Base-by-base conservation (phyloP, 352 stramenopile genomes). In the Globisporangium echinulatum region DNA sequence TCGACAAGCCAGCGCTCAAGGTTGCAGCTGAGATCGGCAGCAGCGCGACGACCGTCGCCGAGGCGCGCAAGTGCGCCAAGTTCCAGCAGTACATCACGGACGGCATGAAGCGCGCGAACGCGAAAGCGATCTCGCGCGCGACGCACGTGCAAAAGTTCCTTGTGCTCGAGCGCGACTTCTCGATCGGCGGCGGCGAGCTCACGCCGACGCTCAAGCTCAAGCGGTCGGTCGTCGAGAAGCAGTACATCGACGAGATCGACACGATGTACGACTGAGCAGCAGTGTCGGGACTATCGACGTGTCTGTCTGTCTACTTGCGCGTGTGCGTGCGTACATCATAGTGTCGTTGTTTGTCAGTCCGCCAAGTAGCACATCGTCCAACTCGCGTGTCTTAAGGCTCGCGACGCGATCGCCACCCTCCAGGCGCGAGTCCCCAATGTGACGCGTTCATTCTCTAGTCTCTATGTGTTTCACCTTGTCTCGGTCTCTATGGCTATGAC, bases 141-240 rank as follows among this genome's bases (percentile, higher is more conserved):
- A 77, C 88, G 50, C 63, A 62, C 14, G 73, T 96, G 60, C 75
- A 91, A 38, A 96, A 96, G 65, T 96, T 88, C 65, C 57, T 75
- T 38, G 71, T 96, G 38, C 61, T 96, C 19, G 65, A 72, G 10
- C 67, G 70, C 33, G 87, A 97, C 56, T 97, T 98, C 64, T 91
- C 79, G 47, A 76, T 96, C n/a, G 57, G 66, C 7, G 88, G 72
- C 3, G 92, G 92, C 39, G 91, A 98, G 62, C 75, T 98, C 7
- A 98, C 92, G 43, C 91, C 94, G 4, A 98, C 94, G 49, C 79
- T 98, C 67, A 98, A 98, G 73, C 71, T 98, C 59, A 97, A 98
- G 76, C 82, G 93, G 7, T 68, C 75, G 7, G 75, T 96, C 15
- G 85, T 96, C 17, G 71, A 81, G 44, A 85, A 95, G 54, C 94